A percentile compares a stretch with the other conserved stretches of the same genome.
These are phyloP conservation scores for Mycena galopus DNA, from an alignment of 768 basidiomycete species.

Conservation along the genomic window DNA sequence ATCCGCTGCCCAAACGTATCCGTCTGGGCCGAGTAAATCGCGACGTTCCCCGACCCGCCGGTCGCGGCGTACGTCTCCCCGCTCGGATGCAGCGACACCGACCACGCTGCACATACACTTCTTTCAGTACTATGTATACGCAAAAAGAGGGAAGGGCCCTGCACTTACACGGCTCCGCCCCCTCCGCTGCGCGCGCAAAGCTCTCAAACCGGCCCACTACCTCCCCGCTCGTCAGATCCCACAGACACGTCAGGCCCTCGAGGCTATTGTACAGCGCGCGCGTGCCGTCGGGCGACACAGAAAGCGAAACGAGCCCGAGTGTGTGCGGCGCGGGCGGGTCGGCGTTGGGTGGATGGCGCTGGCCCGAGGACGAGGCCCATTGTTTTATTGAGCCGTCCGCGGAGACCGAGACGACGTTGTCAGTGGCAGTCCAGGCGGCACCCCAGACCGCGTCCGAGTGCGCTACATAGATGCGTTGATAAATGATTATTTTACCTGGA, in stretches of 20 bases:
- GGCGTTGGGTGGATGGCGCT: conserved; percentile 65
- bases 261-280: conserved; percentile 83
- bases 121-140: not conserved
- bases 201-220: conserved; percentile 80
- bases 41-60: conserved; percentile 77
- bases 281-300: conserved; percentile 74
- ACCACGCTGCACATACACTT: conserved; percentile 74
- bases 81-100: conserved; percentile 83
- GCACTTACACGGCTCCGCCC: conserved; percentile 77
- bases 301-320: conserved; percentile 87
- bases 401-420: conserved; percentile 76
- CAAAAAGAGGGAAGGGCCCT: not conserved
- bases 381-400: conserved; percentile 85
- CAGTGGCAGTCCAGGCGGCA: conserved; percentile 75
- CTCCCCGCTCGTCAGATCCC: conserved; percentile 76
- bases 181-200: conserved; percentile 69
- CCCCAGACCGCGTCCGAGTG: conserved; percentile 88
- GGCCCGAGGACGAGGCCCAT: conserved; percentile 77
- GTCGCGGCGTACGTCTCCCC: conserved; percentile 82
- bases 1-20: conserved; percentile 78
- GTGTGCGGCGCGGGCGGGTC: conserved; percentile 78
- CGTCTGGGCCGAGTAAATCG: conserved; percentile 76
- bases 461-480: conserved; percentile 60
- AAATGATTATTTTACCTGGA: conserved; percentile 37
- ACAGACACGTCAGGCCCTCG: conserved; percentile 85